phyloP scores from a whole-genome alignment of 2,329 filamentous ascomycete species.

The Exophiala mesophila region DNA sequence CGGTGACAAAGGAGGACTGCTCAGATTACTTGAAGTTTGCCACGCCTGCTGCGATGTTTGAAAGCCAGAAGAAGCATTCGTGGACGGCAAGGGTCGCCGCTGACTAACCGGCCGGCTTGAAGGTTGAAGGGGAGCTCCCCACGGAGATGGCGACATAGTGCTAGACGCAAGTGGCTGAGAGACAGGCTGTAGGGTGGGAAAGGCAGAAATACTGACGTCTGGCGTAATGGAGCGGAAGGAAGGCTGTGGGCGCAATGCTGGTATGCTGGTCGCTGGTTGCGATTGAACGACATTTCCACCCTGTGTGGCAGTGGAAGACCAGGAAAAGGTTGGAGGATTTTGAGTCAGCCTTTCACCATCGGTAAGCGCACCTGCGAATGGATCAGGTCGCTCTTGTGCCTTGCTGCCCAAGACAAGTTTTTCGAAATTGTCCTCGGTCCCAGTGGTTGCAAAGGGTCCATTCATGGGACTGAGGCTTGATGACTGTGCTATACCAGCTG shows the following conservation, averaged over 20 bases:
- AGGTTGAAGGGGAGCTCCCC: slow-evolving; percentile 5
- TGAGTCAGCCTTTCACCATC: slow-evolving; percentile 28
- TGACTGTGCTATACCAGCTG: slow-evolving; percentile 28
- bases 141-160: too few species aligned
- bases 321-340: slow-evolving; percentile 38
- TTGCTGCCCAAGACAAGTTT: slow-evolving; percentile 75
- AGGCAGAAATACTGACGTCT: slow-evolving; percentile 45
- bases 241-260: slow-evolving; percentile 25
- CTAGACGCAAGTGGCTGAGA: slow-evolving; percentile 34
- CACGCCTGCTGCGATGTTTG: slow-evolving; percentile 15
- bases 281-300: slow-evolving; percentile 22
- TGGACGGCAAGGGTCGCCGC: slow-evolving; percentile 1
- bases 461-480: slow-evolving; percentile 26
- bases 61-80: slow-evolving; percentile 5
- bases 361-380: slow-evolving; percentile 30
- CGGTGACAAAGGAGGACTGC: too few species aligned
- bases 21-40: too few species aligned
- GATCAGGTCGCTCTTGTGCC: slow-evolving; percentile 33
- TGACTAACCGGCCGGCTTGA: not conserved
- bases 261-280: slow-evolving; percentile 19
- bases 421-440: slow-evolving; percentile 71
- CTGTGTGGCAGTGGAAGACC: slow-evolving; percentile 34
- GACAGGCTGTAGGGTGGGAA: slow-evolving; percentile 43
- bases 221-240: slow-evolving; percentile 48
- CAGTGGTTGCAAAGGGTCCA: slow-evolving; percentile 47